A percentile compares a stretch with the other conserved stretches of the same genome.
These are phyloP conservation scores for Lathyrus oleraceus DNA, from an alignment of 306 rosid genomes.

Conservation along the genomic window DNA sequence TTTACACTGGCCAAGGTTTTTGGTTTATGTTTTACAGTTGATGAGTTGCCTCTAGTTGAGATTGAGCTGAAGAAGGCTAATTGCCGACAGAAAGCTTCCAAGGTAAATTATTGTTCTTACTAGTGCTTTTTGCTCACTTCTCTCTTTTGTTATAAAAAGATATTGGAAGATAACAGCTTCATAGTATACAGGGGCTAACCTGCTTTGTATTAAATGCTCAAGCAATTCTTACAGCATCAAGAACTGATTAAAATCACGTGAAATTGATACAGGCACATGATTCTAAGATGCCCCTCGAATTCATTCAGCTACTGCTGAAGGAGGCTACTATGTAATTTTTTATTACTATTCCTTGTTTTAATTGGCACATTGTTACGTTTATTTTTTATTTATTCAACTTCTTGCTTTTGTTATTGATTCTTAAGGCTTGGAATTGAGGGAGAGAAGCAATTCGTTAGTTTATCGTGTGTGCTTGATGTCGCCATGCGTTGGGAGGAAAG, in stretches of 20 bases:
- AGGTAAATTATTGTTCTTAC: slow-evolving; percentile 46
- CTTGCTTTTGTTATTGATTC: slow-evolving; percentile 37
- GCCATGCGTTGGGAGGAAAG: slow-evolving; percentile 82
- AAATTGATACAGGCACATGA: slow-evolving; percentile 59
- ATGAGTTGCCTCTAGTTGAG: slow-evolving; percentile 71
- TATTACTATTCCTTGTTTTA: slow-evolving; percentile 29
- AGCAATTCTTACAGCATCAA: slow-evolving; percentile 25
- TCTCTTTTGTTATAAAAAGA: not conserved
- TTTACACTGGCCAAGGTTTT: slow-evolving; percentile 31
- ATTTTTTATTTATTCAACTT: slow-evolving; percentile 10
- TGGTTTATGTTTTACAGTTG: slow-evolving; percentile 64
- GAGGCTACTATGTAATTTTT: slow-evolving; percentile 62
- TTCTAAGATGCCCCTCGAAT: slow-evolving; percentile 60
- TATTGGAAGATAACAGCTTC: slow-evolving; percentile 15
- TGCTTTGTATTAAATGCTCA: slow-evolving; percentile 31
- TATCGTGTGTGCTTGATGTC: slow-evolving; percentile 50
- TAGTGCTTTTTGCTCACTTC: not conserved
- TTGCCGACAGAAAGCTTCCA: slow-evolving; percentile 69
- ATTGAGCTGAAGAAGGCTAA: slow-evolving; percentile 83
- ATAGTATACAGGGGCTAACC: not conserved
- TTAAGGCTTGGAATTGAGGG: slow-evolving; percentile 68
- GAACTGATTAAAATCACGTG: slow-evolving; percentile 34
- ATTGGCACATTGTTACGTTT: slow-evolving; percentile 9
- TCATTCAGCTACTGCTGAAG: slow-evolving; percentile 61
- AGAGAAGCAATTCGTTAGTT: slow-evolving; percentile 60